A percentile compares a stretch with the other conserved stretches of the same genome.
These are phyloP conservation scores for Mortierella sp. DNA, from an alignment of 371 early-diverging fungal genomes.

Conservation along the genomic window DNA sequence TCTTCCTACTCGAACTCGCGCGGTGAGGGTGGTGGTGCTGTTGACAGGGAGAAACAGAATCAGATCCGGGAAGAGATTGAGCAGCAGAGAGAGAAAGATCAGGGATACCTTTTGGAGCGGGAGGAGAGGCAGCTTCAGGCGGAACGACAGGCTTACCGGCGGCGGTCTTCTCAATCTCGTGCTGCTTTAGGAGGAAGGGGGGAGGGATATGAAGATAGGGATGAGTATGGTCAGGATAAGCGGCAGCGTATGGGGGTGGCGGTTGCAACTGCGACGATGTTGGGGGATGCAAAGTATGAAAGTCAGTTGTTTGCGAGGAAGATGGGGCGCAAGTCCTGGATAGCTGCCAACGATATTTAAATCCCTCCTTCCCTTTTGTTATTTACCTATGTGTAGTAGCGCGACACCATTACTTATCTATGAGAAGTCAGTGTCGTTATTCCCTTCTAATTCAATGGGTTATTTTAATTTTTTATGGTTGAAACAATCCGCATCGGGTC, in stretches of 20 bases:
- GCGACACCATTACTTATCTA: background rate
- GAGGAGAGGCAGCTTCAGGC: background rate
- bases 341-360: conserved; percentile 18
- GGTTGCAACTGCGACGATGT: background rate
- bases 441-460: no score
- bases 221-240: conserved; percentile 5
- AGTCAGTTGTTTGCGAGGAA: conserved; percentile 7
- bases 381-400: background rate
- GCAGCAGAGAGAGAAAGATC: conserved; percentile 19
- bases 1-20: conserved; percentile 9
- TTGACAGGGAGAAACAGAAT: conserved; percentile 14
- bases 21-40: background rate
- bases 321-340: conserved; percentile 24
- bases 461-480: no score
- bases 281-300: background rate
- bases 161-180: background rate
- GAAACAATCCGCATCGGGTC: no score
- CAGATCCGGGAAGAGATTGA: conserved; percentile 24
- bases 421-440: background rate
- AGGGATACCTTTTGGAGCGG: background rate
- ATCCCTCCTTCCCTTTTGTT: background rate
- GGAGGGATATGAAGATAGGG: background rate
- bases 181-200: background rate
- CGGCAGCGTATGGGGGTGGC: background rate
- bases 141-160: background rate